A percentile compares a stretch with the other conserved stretches of the same genome.
phyloP scores from a whole-genome alignment of 2,329 filamentous ascomycete species.

The Cladophialophora chaetospira region DNA sequence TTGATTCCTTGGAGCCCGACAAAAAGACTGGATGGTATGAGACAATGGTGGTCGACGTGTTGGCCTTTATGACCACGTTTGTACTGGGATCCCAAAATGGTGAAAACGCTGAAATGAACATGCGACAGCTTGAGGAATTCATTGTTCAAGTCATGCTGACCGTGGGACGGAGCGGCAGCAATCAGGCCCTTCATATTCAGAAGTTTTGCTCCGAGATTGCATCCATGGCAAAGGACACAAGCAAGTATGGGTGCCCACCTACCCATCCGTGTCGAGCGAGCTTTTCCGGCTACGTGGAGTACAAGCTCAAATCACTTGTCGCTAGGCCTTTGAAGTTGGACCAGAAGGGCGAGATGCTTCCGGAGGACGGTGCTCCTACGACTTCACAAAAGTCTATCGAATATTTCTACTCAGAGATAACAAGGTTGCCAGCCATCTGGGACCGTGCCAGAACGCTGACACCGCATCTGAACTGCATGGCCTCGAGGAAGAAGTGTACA shows the following conservation, averaged over 20 bases:
- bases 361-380: neutral
- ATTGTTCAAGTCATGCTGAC: conserved; percentile 11
- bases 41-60: conserved; percentile 23
- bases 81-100: conserved; percentile 10
- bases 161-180: no score
- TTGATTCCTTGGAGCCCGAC: no score
- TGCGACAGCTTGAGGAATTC: conserved; percentile 20
- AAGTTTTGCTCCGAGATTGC: conserved; percentile 13
- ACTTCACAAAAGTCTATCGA: no score
- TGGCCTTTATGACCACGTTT: conserved; percentile 19
- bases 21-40: no score
- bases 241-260: conserved; percentile 17
- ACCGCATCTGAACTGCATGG: conserved; percentile 17
- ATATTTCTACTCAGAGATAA: no score
- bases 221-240: conserved; percentile 17
- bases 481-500: conserved; percentile 9
- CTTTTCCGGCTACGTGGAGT: neutral
- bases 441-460: conserved; percentile 12
- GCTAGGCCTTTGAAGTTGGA: conserved; percentile 15
- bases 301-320: conserved; percentile 11
- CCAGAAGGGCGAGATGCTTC: conserved; percentile 5
- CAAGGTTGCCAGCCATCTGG: no score
- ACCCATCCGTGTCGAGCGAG: conserved; percentile 17
- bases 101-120: conserved; percentile 10
- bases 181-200: neutral